Conservation (phyloP, 441 rosid genomes). For the Bocquillonia castaneifolia region DNA sequence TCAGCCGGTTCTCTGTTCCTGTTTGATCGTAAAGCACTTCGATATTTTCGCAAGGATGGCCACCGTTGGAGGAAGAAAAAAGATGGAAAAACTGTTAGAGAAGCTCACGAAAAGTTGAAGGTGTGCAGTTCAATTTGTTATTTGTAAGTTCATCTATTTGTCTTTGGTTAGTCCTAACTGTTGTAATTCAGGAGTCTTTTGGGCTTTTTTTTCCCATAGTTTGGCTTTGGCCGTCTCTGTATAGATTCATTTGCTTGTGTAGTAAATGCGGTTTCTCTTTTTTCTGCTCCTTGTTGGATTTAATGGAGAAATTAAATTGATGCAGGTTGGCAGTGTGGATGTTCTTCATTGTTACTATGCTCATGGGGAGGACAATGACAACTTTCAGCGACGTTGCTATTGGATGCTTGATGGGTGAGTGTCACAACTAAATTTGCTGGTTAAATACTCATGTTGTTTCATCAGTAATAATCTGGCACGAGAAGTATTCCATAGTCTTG, state of each 20-base stretch:
- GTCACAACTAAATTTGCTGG: slow-evolving; percentile 5
- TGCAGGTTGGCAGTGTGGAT: slow-evolving; percentile 61
- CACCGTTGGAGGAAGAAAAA: slow-evolving; percentile 74
- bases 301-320: no score
- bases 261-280: slow-evolving; percentile 1
- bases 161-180: slow-evolving; percentile 17
- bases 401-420: slow-evolving; percentile 74
- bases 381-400: slow-evolving; percentile 62
- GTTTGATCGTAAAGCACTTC: slow-evolving; percentile 58
- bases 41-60: slow-evolving; percentile 73
- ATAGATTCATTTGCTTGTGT: slow-evolving; percentile 4
- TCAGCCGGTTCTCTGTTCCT: slow-evolving; percentile 63
- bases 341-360: slow-evolving; percentile 78
- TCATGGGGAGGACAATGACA: slow-evolving; percentile 61
- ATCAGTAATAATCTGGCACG: slow-evolving; percentile 1
- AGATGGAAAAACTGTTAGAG: slow-evolving; percentile 71
- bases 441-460: slow-evolving; percentile 11
- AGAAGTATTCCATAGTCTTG: slow-evolving; percentile 1
- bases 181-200: slow-evolving; percentile 14
- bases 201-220: slow-evolving; percentile 3
- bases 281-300: background rate
- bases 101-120: slow-evolving; percentile 87
- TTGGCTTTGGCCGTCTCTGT: background rate
- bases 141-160: slow-evolving; percentile 41
- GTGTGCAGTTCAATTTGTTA: slow-evolving; percentile 50